phyloP scores from a whole-genome alignment of 345 rosid genomes.

The Iberis pinnata region DNA sequence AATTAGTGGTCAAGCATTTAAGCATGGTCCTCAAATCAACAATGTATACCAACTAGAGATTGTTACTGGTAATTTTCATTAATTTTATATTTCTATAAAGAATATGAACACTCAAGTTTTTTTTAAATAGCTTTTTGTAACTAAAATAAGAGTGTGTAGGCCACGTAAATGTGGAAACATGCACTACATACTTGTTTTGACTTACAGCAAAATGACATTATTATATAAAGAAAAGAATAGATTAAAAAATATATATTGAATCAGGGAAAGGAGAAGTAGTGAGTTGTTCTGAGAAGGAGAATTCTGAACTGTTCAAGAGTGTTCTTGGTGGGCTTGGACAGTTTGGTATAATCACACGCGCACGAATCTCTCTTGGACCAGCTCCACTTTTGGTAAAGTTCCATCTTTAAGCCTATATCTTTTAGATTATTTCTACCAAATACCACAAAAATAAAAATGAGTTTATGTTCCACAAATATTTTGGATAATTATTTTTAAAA shows the following conservation, averaged over 20 bases:
- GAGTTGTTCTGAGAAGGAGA: conserved; percentile 67
- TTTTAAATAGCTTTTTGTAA: not conserved
- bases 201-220: no score
- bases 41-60: conserved; percentile 81
- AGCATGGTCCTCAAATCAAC: conserved; percentile 80
- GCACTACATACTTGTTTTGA: no score
- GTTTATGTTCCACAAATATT: no score
- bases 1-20: conserved; percentile 91
- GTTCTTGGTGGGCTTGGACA: conserved; percentile 98
- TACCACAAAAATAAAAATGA: no score
- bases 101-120: not conserved
- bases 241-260: conserved; percentile 15
- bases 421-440: no score
- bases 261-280: conserved; percentile 84
- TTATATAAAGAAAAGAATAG: not conserved
- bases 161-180: conserved; percentile 9
- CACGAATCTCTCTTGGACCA: conserved; percentile 63
- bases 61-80: conserved; percentile 58
- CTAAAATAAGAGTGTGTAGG: conserved; percentile 8
- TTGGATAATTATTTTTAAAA: no score
- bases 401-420: not conserved
- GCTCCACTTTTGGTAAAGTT: conserved; percentile 58
- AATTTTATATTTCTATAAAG: conserved; percentile 20
- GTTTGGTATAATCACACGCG: conserved; percentile 86
- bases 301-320: conserved; percentile 73